Base-by-base conservation (phyloP, 129 eudicot genomes). In the Chrysanthemum lavandulifolium region DNA sequence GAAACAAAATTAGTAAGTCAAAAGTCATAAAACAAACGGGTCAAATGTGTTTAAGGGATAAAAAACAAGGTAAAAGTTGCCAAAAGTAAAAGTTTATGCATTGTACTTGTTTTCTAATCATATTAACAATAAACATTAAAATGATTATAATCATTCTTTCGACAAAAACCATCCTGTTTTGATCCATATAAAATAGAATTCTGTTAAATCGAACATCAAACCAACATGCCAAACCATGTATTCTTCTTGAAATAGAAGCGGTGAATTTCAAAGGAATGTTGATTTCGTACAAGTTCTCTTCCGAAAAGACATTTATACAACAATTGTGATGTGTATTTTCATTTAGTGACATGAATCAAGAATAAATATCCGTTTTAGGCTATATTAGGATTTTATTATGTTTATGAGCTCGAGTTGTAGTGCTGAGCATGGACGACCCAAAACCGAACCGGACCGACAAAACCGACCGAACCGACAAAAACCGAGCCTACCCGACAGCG, bases 191-290 rank as follows among this genome's bases (percentile, higher is more conserved):
- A 29, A 6, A n/a, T 33, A 48, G 13, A 71, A 50, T 49, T 45
- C 29, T 0, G 55, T 9, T 81, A 57, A 94, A 94, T 56, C 90
- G 71, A 71, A 93, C 98, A 77, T 93, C 98, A 80, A 90, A 93
- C 98, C 98, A 93, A 73, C 98, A 93, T 31, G 98, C 98, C 52
- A 93, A 56, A 51, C 98, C 98, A 65, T 93, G 98, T 36, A 93
- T 72, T 82, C 96, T 85, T 71, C 93, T 76, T 53, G 93, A 89
- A 73, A 87, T 86, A 13, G 97, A 61, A 23, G 97, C 85, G 55
- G 78, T 80, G 71, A 84, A 93, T 66, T 80, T 87, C 73, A 93
- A 69, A 1, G 98, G 98, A 25, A 93, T 75, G 75, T 90, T 79
- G 16, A 93, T 87, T 77, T 93, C 97, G 25, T 93, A 87, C 77